Base-by-base conservation (phyloP, 805 yeast genomes). In the Candida caryicola region DNA sequence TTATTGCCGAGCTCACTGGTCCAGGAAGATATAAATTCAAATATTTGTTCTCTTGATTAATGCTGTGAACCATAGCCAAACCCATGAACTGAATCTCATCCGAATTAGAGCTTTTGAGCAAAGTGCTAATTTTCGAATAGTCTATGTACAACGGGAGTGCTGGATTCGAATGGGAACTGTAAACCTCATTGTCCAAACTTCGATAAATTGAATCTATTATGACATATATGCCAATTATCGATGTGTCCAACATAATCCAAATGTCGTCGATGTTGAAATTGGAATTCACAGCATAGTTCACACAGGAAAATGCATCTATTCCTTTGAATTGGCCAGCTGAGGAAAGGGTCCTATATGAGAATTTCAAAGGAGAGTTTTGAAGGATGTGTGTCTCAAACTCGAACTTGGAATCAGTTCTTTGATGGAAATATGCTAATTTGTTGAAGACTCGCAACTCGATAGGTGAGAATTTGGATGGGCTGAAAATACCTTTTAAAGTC, bases 41-140 rank as follows among this genome's bases (percentile, higher is more conserved):
- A 12, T 62, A 45, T 7, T 62, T 51, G 1, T 59, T 51, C 0
- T 43, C 40, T 0, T 44, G 40, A 46, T 81, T 73, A 9, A 86
- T 59, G 1, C 91, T 82, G 52, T 88, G 96, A 0, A 87, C 67
- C 34, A 86, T 63, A 1, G 76, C 79, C 23, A 83, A 57, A 0
- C 85, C 82, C 14, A 69, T 46, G 43, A 74, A 79, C 2, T 16
- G 28, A 12, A 29, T 33, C 16, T 10, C 25, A 21, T 19, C 17
- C 8, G 23, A 26, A 14, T 29, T 19, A 5, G 21, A 37, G 8
- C 17, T 21, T 9, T 32, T 19, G 12, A 23, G 14, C 4, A 32
- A 14, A 4, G 36, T 8, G 13, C 43, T 50, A 4, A 47, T 46
- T 4, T 47, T 38, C 2, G 49, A 28, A 10, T 50, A 43, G 31